Percentiles rank a stretch among this genome's conserved stretches.
Evolutionary conservation across 108 stramenopile species (phyloP).

Genomic region (Pseudonitzschia multistriata): DNA sequence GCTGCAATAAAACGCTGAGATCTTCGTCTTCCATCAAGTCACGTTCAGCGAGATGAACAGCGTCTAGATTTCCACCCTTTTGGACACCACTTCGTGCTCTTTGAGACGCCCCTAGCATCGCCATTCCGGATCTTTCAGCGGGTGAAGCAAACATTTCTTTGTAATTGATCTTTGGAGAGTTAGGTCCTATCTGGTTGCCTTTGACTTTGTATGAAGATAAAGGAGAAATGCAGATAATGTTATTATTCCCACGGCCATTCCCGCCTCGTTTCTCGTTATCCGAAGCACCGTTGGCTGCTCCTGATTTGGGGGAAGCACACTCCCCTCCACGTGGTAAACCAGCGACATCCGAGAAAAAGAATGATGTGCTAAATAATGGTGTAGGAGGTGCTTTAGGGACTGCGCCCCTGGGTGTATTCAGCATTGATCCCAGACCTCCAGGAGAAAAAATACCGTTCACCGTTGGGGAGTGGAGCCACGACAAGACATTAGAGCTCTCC

Average conservation of each 20-base stretch:
- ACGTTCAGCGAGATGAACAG: slow-evolving; percentile 68
- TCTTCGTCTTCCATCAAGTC: slow-evolving; percentile 84
- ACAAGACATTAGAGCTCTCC: slow-evolving; percentile 66
- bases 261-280: not conserved
- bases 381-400: slow-evolving; percentile 54
- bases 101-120: slow-evolving; percentile 35
- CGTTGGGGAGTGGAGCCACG: slow-evolving; percentile 80
- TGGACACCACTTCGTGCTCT: slow-evolving; percentile 20
- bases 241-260: slow-evolving; percentile 28
- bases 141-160: slow-evolving; percentile 76
- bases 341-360: slow-evolving; percentile 68
- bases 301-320: slow-evolving; percentile 33
- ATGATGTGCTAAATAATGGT: slow-evolving; percentile 54
- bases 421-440: slow-evolving; percentile 50
- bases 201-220: slow-evolving; percentile 53
- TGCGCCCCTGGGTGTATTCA: slow-evolving; percentile 67
- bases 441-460: slow-evolving; percentile 80
- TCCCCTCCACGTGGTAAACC: slow-evolving; percentile 39
- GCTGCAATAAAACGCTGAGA: slow-evolving; percentile 75
- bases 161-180: slow-evolving; percentile 68
- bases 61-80: slow-evolving; percentile 50
- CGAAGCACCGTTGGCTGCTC: not conserved
- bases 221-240: slow-evolving; percentile 86
- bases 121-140: slow-evolving; percentile 30
- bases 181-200: not conserved